Conservation (phyloP, 805 yeast genomes). For the Kodamaea kaohsiungensis region DNA sequence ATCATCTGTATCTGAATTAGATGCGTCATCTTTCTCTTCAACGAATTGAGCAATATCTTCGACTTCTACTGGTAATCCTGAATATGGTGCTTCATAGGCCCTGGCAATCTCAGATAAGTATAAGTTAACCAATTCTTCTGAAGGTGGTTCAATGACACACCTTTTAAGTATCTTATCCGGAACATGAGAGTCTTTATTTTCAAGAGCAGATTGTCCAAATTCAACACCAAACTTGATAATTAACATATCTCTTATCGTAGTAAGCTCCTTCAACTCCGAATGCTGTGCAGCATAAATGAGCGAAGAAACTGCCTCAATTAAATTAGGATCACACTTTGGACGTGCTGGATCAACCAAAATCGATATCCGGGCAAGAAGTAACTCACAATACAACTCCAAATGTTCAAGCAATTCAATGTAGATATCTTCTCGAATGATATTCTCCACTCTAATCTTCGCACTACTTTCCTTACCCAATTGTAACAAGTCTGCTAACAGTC, state of each 20-base stretch:
- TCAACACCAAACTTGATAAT: constrained; percentile 67
- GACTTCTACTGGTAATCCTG: constrained; percentile 44
- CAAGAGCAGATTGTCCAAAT: constrained; percentile 56
- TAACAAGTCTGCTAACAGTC: constrained; percentile 69
- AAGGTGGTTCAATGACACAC: constrained; percentile 69
- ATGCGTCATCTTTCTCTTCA: constrained; percentile 22
- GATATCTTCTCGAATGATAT: constrained; percentile 79
- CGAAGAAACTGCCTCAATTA: constrained; percentile 73
- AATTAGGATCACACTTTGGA: constrained; percentile 54
- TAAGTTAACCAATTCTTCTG: constrained; percentile 59
- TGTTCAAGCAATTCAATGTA: constrained; percentile 76
- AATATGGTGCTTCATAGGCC: constrained; percentile 75
- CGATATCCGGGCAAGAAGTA: constrained; percentile 71
- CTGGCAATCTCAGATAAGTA: constrained; percentile 79
- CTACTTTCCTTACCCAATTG: constrained; percentile 73
- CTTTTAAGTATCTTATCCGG: constrained; percentile 68
- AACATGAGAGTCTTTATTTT: constrained; percentile 49
- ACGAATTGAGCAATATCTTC: constrained; percentile 10
- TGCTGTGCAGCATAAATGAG: constrained; percentile 69
- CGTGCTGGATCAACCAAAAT: constrained; percentile 49
- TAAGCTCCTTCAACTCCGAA: constrained; percentile 75
- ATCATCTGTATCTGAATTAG: constrained; percentile 28
- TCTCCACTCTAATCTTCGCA: constrained; percentile 82
- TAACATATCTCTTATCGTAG: constrained; percentile 60
- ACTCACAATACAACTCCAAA: constrained; percentile 79